Conservation (phyloP, 495 filamentous ascomycete species). For the Neurospora intermedia region DNA sequence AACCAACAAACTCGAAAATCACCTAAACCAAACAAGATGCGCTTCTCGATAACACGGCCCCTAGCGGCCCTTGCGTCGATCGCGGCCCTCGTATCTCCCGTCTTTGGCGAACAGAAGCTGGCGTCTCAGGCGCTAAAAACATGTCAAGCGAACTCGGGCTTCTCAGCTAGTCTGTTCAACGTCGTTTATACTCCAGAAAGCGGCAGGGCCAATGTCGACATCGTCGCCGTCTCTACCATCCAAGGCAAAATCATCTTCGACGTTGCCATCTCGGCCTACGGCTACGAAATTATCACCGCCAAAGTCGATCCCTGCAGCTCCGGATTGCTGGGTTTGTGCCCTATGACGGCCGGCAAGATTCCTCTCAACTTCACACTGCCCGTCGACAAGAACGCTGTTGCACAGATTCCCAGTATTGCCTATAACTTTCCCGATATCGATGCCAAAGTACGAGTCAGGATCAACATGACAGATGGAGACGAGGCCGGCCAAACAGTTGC, state of each 20-base stretch:
- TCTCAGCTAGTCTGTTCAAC: constrained; percentile 73
- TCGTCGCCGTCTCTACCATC: constrained; percentile 77
- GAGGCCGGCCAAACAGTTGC: constrained; percentile 50
- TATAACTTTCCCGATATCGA: constrained; percentile 91
- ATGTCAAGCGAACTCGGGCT: constrained; percentile 68
- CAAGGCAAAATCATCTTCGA: constrained; percentile 74
- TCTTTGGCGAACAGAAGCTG: constrained; percentile 32
- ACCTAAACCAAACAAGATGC: background rate
- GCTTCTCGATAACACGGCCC: constrained; percentile 8
- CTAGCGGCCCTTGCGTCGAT: constrained; percentile 17
- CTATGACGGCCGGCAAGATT: constrained; percentile 83
- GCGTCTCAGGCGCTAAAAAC: constrained; percentile 65
- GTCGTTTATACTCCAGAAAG: constrained; percentile 71
- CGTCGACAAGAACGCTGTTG: constrained; percentile 46
- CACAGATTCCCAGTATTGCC: constrained; percentile 68
- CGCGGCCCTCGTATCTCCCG: constrained; percentile 16
- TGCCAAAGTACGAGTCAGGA: constrained; percentile 67
- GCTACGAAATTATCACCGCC: constrained; percentile 54
- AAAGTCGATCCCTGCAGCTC: constrained; percentile 66
- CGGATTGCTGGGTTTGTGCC: constrained; percentile 70
- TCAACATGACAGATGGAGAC: constrained; percentile 51
- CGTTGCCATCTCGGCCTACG: constrained; percentile 70
- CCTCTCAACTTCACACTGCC: constrained; percentile 60
- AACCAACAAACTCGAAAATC: background rate
- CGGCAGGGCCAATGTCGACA: constrained; percentile 57